phyloP scores from a whole-genome alignment of 495 filamentous ascomycete genomes.

The Penicillium goetzii region DNA sequence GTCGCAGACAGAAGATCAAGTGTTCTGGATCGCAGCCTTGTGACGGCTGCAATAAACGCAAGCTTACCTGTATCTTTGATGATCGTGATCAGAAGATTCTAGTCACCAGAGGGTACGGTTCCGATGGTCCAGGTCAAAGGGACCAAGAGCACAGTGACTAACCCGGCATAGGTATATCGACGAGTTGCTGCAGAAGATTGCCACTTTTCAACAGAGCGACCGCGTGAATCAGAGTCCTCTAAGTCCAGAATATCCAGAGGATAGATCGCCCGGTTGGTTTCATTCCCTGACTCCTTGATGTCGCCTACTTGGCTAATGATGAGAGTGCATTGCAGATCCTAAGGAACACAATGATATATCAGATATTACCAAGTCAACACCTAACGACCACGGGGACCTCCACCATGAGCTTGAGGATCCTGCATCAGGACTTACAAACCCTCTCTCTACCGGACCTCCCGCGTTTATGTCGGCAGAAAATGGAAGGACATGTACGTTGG shows the following conservation, averaged over 20 bases:
- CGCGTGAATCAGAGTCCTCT: slow-evolving; percentile 20
- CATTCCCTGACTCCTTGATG: background rate
- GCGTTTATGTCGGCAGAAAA: slow-evolving; percentile 39
- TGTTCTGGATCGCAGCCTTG: slow-evolving; percentile 49
- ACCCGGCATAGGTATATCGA: slow-evolving; percentile 38
- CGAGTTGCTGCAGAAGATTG: slow-evolving; percentile 42
- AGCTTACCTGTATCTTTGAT: slow-evolving; percentile 46
- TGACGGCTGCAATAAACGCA: slow-evolving; percentile 47
- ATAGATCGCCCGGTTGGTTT: slow-evolving; percentile 19
- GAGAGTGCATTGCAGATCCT: slow-evolving; percentile 20
- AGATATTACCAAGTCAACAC: slow-evolving; percentile 15
- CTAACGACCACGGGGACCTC: slow-evolving; percentile 18
- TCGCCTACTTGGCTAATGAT: background rate
- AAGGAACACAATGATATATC: slow-evolving; percentile 24
- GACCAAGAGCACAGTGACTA: background rate
- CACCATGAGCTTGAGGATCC: slow-evolving; percentile 27
- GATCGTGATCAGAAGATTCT: slow-evolving; percentile 48
- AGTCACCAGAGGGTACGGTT: slow-evolving; percentile 42
- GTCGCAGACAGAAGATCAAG: slow-evolving; percentile 52
- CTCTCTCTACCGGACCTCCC: slow-evolving; percentile 42
- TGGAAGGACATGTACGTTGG: slow-evolving; percentile 36
- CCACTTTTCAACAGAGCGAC: slow-evolving; percentile 30
- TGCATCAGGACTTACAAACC: slow-evolving; percentile 39
- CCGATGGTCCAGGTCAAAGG: background rate
- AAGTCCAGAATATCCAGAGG: slow-evolving; percentile 23